Conservation (phyloP, 2,329 filamentous ascomycete genomes). For the Colletotrichum sansevieriae region DNA sequence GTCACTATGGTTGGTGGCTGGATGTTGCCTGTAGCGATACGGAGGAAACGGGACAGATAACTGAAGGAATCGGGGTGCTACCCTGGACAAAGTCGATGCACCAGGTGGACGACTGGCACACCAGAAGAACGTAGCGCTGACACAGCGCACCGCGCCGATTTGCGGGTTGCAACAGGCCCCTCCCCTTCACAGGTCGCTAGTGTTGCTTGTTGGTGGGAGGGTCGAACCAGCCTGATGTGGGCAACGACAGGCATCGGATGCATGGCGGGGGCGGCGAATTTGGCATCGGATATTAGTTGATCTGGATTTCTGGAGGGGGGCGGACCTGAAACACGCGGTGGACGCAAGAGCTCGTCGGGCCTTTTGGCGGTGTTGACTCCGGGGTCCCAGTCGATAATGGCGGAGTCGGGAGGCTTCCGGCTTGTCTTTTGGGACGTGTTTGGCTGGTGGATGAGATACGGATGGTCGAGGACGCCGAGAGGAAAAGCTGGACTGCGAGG, state of each 20-base stretch:
- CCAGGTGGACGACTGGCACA: no score
- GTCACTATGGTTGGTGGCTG: conserved; percentile 13
- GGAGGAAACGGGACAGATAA: conserved; percentile 2
- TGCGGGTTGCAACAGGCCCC: conserved; percentile 12
- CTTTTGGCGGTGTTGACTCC: conserved; percentile 15
- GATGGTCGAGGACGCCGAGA: no score
- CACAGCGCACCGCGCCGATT: conserved; percentile 2
- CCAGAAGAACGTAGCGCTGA: background rate
- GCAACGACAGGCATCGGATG: conserved; percentile 13
- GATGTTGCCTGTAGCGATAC: conserved; percentile 34
- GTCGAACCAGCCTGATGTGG: conserved; percentile 14
- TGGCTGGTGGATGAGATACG: conserved; percentile 5
- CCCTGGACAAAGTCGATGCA: conserved; percentile 3
- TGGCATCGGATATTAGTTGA: background rate
- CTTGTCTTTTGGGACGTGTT: conserved; percentile 4
- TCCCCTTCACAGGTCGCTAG: background rate
- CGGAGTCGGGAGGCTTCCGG: conserved; percentile 16
- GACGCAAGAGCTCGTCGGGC: conserved; percentile 10
- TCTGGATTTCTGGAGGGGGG: background rate
- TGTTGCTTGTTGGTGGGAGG: conserved; percentile 8
- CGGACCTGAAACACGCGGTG: background rate
- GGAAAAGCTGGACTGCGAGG: background rate
- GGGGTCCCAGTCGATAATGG: conserved; percentile 27
- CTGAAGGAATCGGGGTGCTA: conserved; percentile 2
- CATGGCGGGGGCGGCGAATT: background rate